Conservation (phyloP, 768 basidiomycete genomes). For the Naganishia onofrii region DNA sequence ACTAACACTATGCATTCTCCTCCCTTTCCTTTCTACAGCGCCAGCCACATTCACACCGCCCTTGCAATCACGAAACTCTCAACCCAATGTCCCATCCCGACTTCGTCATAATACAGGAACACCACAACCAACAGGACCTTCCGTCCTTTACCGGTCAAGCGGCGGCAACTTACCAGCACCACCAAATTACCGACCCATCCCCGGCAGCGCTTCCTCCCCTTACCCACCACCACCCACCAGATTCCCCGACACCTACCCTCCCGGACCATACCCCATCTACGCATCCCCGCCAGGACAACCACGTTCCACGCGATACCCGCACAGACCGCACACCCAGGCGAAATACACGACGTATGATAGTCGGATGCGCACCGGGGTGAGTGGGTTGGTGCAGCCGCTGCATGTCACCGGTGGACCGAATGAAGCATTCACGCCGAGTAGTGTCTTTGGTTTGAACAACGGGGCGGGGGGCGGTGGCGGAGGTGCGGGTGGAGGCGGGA, state of each 20-base stretch:
- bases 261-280: not conserved
- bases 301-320: constrained; percentile 40
- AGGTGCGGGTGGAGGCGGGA: constrained; percentile 4
- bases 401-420: constrained; percentile 53
- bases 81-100: constrained; percentile 27
- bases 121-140: constrained; percentile 2
- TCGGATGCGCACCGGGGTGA: constrained; percentile 82
- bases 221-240: constrained; percentile 28
- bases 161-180: not conserved
- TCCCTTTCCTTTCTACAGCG: not conserved
- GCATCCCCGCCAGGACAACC: constrained; percentile 38
- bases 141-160: constrained; percentile 3
- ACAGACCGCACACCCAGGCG: constrained; percentile 60
- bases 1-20: not conserved
- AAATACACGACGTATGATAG: constrained; percentile 78
- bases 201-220: not conserved
- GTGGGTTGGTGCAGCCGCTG: constrained; percentile 87
- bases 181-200: constrained; percentile 6
- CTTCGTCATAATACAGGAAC: constrained; percentile 17
- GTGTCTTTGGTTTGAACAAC: not conserved
- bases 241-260: constrained; percentile 14
- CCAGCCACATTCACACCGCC: constrained; percentile 25
- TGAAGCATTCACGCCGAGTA: constrained; percentile 34
- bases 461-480: constrained; percentile 1
- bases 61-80: constrained; percentile 4